phyloP scores from a whole-genome alignment of 2,329 filamentous ascomycete species.

The Beauveria pseudobassiana region DNA sequence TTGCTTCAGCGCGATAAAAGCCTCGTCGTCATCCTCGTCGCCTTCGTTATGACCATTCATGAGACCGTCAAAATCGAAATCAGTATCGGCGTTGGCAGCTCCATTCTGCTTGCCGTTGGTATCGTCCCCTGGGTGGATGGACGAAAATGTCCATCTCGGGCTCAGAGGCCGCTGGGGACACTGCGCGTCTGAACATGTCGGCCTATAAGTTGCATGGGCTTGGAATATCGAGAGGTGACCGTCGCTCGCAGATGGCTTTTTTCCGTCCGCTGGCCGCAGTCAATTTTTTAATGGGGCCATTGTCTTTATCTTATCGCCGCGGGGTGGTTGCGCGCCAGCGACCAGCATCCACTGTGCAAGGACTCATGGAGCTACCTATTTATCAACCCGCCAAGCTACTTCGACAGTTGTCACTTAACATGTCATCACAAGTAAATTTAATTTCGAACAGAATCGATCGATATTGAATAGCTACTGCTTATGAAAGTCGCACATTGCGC shows the following conservation, averaged over 20 bases:
- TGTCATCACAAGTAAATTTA: too few species aligned
- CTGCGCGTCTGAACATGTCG: slow-evolving; percentile 62
- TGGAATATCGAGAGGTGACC: background rate
- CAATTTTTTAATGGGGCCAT: slow-evolving; percentile 24
- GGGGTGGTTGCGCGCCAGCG: slow-evolving; percentile 15
- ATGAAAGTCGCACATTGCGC: too few species aligned
- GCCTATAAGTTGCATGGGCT: background rate
- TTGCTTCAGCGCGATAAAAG: slow-evolving; percentile 84
- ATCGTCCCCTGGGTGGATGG: slow-evolving; percentile 59
- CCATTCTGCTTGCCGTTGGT: slow-evolving; percentile 35
- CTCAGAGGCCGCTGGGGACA: slow-evolving; percentile 80
- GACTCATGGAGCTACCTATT: too few species aligned
- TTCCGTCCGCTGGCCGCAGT: background rate
- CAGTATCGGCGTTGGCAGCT: slow-evolving; percentile 27
- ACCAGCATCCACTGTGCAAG: too few species aligned
- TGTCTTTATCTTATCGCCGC: slow-evolving; percentile 32
- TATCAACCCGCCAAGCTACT: too few species aligned
- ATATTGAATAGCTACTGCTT: too few species aligned
- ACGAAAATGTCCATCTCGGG: slow-evolving; percentile 83
- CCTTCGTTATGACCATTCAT: slow-evolving; percentile 41
- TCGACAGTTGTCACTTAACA: too few species aligned
- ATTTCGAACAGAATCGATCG: too few species aligned
- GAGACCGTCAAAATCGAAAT: slow-evolving; percentile 54
- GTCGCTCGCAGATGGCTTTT: background rate
- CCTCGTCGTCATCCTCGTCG: slow-evolving; percentile 67